phyloP scores from a whole-genome alignment of 257 asterid genomes.

The Paulownia fortunei region DNA sequence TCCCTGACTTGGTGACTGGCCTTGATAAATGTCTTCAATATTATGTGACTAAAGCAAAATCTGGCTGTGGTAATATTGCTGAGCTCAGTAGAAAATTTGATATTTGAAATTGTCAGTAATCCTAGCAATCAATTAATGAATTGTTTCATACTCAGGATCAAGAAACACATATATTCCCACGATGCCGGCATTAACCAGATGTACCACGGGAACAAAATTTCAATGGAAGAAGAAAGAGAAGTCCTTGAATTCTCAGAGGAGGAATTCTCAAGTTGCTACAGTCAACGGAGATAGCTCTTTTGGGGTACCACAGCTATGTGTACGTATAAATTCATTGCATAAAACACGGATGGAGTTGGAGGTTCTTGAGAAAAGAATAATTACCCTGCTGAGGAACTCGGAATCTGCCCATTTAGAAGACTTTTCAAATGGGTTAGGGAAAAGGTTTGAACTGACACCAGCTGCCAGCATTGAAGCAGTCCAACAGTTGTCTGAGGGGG shows the following conservation, averaged over 20 bases:
- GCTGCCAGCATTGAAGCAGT: conserved; percentile 83
- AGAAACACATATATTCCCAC: conserved; percentile 75
- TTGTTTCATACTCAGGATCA: conserved; percentile 61
- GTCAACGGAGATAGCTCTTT: conserved; percentile 64
- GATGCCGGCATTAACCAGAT: conserved; percentile 93
- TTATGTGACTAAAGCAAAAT: conserved; percentile 79
- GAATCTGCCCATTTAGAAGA: conserved; percentile 91
- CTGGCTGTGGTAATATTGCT: conserved; percentile 80
- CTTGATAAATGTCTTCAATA: conserved; percentile 91
- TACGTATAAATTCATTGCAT: conserved; percentile 87
- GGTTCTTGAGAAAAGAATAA: conserved; percentile 81
- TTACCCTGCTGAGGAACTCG: conserved; percentile 84
- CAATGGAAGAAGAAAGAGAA: conserved; percentile 90
- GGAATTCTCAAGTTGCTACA: conserved; percentile 82
- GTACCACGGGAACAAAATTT: conserved; percentile 66
- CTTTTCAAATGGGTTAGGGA: conserved; percentile 68
- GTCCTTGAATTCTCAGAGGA: conserved; percentile 50
- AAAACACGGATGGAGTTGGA: conserved; percentile 77
- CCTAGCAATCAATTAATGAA: conserved; percentile 16
- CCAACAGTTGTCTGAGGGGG: conserved; percentile 79
- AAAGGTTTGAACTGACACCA: conserved; percentile 87
- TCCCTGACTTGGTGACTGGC: conserved; percentile 83
- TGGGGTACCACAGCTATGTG: conserved; percentile 80
- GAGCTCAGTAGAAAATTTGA: neutral
- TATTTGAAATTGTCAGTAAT: conserved; percentile 13